A percentile compares a stretch with the other conserved stretches of the same genome.
These are phyloP conservation scores for Leccinum obscurum DNA, from an alignment of 768 basidiomycete species.

Conservation along the genomic window DNA sequence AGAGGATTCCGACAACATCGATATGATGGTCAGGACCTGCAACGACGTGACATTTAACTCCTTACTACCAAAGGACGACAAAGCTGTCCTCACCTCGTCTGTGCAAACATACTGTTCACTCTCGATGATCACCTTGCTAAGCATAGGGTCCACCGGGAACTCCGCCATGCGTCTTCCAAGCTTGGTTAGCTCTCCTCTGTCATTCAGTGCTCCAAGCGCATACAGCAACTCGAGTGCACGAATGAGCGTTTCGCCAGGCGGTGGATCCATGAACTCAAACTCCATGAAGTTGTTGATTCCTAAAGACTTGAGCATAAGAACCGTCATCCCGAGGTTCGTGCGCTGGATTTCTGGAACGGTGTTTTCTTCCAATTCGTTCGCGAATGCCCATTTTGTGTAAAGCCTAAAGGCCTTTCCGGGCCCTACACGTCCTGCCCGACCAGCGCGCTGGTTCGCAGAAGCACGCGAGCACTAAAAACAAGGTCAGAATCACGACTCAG, in stretches of 20 bases:
- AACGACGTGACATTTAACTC: background rate
- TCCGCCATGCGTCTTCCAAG: constrained; percentile 97
- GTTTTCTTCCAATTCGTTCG: constrained; percentile 94
- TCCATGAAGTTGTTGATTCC: constrained; percentile 98
- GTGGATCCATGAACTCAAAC: constrained; percentile 98
- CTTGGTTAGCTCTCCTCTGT: constrained; percentile 95
- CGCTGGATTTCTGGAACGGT: constrained; percentile 98
- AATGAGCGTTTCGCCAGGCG: constrained; percentile 97
- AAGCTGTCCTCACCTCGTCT: constrained; percentile 72
- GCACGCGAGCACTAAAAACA: constrained; percentile 83
- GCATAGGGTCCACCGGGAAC: constrained; percentile 97
- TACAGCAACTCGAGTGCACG: constrained; percentile 91
- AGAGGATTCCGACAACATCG: too few relatives aligned
- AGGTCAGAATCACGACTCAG: background rate
- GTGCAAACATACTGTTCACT: constrained; percentile 94
- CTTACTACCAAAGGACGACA: background rate
- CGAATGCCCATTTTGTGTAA: constrained; percentile 97
- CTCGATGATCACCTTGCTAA: constrained; percentile 94
- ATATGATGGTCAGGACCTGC: too few relatives aligned
- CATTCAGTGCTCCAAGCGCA: constrained; percentile 94
- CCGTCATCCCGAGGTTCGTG: constrained; percentile 96
- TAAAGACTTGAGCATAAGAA: constrained; percentile 90
- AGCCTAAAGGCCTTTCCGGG: constrained; percentile 98
- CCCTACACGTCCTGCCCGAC: constrained; percentile 95
- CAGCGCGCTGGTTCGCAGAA: constrained; percentile 95